Evolutionary conservation across 192 early-diverging fungal species (phyloP).

Genomic region (Mortierella hygrophila): DNA sequence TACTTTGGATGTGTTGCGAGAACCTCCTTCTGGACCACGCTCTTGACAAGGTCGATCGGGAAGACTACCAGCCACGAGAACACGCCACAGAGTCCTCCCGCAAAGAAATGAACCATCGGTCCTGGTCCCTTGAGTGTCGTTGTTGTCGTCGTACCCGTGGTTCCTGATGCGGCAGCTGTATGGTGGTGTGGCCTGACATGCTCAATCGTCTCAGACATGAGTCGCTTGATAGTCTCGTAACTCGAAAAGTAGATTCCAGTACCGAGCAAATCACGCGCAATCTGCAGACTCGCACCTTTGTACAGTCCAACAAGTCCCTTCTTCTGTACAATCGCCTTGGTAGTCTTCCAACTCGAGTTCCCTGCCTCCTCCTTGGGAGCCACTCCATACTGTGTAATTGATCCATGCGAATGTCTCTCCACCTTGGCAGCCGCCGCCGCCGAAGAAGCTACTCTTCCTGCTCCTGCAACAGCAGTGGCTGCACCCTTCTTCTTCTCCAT

Average conservation of each 20-base stretch:
- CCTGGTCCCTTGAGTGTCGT: constrained; percentile 57
- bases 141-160: neutral
- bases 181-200: constrained; percentile 36
- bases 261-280: constrained; percentile 73
- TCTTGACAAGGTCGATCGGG: constrained; percentile 83
- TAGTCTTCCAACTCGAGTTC: constrained; percentile 65
- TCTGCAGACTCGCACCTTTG: constrained; percentile 58
- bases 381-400: constrained; percentile 20
- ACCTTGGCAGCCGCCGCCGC: neutral
- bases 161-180: constrained; percentile 24
- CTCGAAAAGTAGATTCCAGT: constrained; percentile 81
- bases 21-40: constrained; percentile 80
- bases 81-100: constrained; percentile 83
- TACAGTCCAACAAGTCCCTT: constrained; percentile 65
- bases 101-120: constrained; percentile 79
- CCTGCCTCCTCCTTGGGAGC: constrained; percentile 39
- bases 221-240: constrained; percentile 72
- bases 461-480: neutral
- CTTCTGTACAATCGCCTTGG: constrained; percentile 61
- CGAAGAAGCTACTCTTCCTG: neutral
- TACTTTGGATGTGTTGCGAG: constrained; percentile 62
- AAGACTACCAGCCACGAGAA: constrained; percentile 84
- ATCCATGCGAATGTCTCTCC: constrained; percentile 37
- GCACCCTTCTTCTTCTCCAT: constrained; percentile 34
- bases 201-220: constrained; percentile 59